Evolutionary conservation across 2,329 filamentous ascomycete genomes (phyloP), one percentile per base, ranked within the genome.

Genomic region (Aspergillus sp.): DNA sequence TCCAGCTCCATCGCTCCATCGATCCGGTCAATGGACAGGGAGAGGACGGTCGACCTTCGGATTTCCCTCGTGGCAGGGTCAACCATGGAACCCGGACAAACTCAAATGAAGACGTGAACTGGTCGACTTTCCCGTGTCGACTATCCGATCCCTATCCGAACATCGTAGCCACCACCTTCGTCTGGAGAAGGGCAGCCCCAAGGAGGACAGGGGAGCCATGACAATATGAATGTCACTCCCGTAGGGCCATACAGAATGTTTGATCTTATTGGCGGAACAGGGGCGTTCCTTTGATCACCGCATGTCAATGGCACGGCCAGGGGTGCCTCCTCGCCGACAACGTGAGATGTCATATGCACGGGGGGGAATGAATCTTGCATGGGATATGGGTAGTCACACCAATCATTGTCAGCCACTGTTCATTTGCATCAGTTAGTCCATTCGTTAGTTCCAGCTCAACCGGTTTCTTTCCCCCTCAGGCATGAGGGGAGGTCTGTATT

Each of bases 301-400:
- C 50, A 59, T 47, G 53, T 53, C 55, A 56, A 45, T 53, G 49
- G 38, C 36, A 38, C 42, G 31, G 47, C 44, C 47, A 32, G 41
- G 38, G 44, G 51, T 46, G 52, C 51, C 51, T 54, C 52, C 57
- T 51, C 54, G 50, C 50, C 47, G 53, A 53, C 42, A 47, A 59
- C 50, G 42, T 63, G 57, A 65, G 64, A 69, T 66, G 62, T 69
- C 65, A 68, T 69, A 68, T 68, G 66, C 65, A 66, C 49, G 53
- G 54, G 54, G 54, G 46, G 11, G 51, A 54, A 55, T 51, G 56
- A 51, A 59, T 62, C 61, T 60, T 56, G 56, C 58, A 58, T 57
- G 47, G 40, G 48, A 47, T 46, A 58, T 57, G 50, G 48, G 21
- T 40, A 38, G 42, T 47, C 44, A 40, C 50, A 38, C 57, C 57